A percentile compares a stretch with the other conserved stretches of the same genome.
Conservation (phyloP, 179 eudicot species). For the Nepenthes alata region DNA sequence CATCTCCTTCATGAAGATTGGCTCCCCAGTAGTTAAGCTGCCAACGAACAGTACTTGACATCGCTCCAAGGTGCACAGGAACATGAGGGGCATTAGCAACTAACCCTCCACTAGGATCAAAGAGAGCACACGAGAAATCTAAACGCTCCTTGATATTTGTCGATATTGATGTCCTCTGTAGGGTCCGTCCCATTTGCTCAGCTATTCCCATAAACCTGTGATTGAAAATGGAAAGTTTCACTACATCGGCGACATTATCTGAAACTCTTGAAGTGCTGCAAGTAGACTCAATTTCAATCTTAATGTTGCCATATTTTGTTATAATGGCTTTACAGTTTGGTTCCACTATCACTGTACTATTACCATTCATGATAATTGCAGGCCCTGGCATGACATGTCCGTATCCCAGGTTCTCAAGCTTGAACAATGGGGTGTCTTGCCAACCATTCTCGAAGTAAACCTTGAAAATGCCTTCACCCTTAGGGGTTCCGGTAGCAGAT, state of each 20-base stretch:
- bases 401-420: constrained; percentile 60
- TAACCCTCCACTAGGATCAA: constrained; percentile 88
- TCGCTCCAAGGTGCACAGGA: constrained; percentile 96
- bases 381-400: constrained; percentile 77
- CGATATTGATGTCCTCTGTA: constrained; percentile 92
- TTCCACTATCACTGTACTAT: constrained; percentile 88
- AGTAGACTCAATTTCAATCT: constrained; percentile 53
- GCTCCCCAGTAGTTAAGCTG: constrained; percentile 81
- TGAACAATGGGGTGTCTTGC: constrained; percentile 72
- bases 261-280: constrained; percentile 27
- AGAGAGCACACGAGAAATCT: constrained; percentile 95
- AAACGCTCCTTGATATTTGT: constrained; percentile 91
- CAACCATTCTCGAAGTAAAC: constrained; percentile 65
- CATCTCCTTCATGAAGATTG: constrained; percentile 81
- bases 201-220: constrained; percentile 99
- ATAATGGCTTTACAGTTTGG: constrained; percentile 65
- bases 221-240: constrained; percentile 87
- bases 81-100: constrained; percentile 99
- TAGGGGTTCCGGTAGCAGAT: constrained; percentile 34
- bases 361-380: constrained; percentile 91
- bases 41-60: constrained; percentile 90
- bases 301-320: constrained; percentile 83
- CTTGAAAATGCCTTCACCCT: constrained; percentile 37
- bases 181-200: constrained; percentile 96
- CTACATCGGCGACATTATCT: constrained; percentile 88